Evolutionary conservation across 2,329 filamentous ascomycete species (phyloP).

Genomic region (Colletotrichum theobromicola): DNA sequence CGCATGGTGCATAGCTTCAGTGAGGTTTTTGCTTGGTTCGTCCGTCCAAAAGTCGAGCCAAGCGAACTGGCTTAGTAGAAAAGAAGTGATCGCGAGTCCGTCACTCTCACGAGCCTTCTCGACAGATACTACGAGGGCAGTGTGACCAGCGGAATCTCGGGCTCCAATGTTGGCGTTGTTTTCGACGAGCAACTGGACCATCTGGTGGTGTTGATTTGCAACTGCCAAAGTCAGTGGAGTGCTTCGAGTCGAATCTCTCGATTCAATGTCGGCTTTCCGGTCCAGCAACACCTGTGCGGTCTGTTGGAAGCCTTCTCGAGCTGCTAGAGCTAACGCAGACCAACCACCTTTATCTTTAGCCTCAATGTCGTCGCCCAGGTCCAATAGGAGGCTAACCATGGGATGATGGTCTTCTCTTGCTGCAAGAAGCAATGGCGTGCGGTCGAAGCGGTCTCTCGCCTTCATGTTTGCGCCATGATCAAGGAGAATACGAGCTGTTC

Average conservation of each 20-base stretch:
- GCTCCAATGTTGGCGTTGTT: background rate
- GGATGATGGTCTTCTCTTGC: background rate
- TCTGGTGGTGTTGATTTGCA: background rate
- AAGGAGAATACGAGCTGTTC: background rate
- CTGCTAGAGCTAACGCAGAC: background rate
- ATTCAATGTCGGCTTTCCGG: background rate
- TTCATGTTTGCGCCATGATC: background rate
- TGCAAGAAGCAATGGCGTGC: background rate
- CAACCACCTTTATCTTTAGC: background rate
- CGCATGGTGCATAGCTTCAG: no score
- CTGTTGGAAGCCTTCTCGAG: background rate
- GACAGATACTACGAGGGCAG: no score
- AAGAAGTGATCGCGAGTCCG: no score
- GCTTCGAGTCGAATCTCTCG: rapidly evolving
- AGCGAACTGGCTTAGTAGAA: no score
- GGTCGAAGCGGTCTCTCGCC: background rate
- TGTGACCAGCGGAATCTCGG: background rate
- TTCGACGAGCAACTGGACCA: background rate
- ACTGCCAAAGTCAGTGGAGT: background rate
- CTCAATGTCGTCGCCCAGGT: background rate
- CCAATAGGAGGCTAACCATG: background rate
- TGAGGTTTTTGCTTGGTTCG: no score
- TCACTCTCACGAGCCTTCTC: no score
- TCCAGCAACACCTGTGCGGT: background rate
- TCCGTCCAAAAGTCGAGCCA: no score